A percentile compares a stretch with the other conserved stretches of the same genome.
Conservation (phyloP, 2,329 filamentous ascomycete species). For the Neopestalotiopsis sp. region DNA sequence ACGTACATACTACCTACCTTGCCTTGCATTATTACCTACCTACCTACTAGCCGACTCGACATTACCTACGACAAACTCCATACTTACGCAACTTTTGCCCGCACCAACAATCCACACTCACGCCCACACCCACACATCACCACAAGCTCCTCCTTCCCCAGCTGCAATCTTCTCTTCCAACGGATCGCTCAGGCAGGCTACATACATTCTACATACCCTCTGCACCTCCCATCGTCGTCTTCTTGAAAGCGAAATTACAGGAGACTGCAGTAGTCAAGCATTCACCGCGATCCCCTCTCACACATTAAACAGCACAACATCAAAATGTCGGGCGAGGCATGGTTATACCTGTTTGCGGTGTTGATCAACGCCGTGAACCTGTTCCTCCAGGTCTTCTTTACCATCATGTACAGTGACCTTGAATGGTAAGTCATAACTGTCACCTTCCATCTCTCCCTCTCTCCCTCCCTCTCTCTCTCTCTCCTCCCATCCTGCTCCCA, state of each 20-base stretch:
- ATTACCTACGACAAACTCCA: neutral
- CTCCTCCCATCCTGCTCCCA: neutral
- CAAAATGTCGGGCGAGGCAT: constrained; percentile 94
- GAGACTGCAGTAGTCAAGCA: neutral
- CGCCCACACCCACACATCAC: neutral
- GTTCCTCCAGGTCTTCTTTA: constrained; percentile 99
- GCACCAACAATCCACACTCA: constrained; percentile 1
- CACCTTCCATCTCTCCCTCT: neutral
- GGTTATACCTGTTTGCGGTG: constrained; percentile 97
- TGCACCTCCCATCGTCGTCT: neutral
- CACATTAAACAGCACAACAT: constrained; percentile 23
- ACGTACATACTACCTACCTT: neutral
- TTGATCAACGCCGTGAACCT: constrained; percentile 99
- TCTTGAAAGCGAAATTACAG: neutral
- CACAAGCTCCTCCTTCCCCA: neutral
- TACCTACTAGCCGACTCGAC: neutral
- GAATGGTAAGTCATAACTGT: constrained; percentile 77
- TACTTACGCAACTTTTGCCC: constrained; percentile 1
- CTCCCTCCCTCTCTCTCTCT: constrained; percentile 3
- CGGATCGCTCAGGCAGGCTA: neutral
- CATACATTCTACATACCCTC: neutral
- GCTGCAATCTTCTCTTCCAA: neutral
- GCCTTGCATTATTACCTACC: neutral
- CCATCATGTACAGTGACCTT: constrained; percentile 99
- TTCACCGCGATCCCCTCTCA: neutral